These are phyloP conservation scores for Teratosphaeria gauchensis DNA, from an alignment of 2,329 filamentous ascomycete genomes.

Conservation along the genomic window DNA sequence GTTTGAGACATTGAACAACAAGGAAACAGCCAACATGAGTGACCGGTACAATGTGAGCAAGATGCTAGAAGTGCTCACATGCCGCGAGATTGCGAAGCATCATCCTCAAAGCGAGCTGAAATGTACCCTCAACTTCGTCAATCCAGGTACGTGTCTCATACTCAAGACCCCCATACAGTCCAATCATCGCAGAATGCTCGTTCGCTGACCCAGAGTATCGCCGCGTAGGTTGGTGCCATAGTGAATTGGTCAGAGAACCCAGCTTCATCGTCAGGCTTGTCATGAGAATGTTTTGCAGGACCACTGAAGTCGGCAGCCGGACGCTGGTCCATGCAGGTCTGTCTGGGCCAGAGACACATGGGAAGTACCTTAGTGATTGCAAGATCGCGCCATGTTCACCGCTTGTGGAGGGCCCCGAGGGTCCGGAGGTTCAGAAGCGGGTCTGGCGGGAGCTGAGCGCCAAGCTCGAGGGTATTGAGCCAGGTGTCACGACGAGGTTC, in stretches of 20 bases:
- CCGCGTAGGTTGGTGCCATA: slow-evolving; percentile 38
- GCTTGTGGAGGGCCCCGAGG: slow-evolving; percentile 29
- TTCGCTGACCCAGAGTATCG: background rate
- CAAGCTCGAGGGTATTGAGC: slow-evolving; percentile 31
- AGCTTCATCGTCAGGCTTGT: slow-evolving; percentile 1
- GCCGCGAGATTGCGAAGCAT: slow-evolving; percentile 25
- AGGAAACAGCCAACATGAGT: slow-evolving; percentile 27
- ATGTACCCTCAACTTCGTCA: slow-evolving; percentile 41
- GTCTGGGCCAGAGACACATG: slow-evolving; percentile 29
- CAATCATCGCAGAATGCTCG: background rate
- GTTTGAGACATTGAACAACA: slow-evolving; percentile 30
- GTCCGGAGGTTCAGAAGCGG: slow-evolving; percentile 25
- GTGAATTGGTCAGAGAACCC: slow-evolving; percentile 34
- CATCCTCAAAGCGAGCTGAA: slow-evolving; percentile 18
- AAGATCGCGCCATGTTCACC: slow-evolving; percentile 19
- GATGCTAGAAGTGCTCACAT: slow-evolving; percentile 39
- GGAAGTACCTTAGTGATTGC: slow-evolving; percentile 31
- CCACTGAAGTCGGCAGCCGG: slow-evolving; percentile 31
- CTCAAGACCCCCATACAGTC: background rate
- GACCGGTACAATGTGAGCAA: slow-evolving; percentile 39
- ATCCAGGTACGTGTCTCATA: background rate
- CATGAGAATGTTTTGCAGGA: slow-evolving; percentile 21
- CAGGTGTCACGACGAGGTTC: slow-evolving; percentile 20
- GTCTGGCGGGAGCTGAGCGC: slow-evolving; percentile 32
- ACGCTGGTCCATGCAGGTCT: slow-evolving; percentile 32